Percentiles rank a stretch among this genome's conserved stretches.
phyloP scores from a whole-genome alignment of 2,329 filamentous ascomycete genomes.

The Arthrocladium fulminans region DNA sequence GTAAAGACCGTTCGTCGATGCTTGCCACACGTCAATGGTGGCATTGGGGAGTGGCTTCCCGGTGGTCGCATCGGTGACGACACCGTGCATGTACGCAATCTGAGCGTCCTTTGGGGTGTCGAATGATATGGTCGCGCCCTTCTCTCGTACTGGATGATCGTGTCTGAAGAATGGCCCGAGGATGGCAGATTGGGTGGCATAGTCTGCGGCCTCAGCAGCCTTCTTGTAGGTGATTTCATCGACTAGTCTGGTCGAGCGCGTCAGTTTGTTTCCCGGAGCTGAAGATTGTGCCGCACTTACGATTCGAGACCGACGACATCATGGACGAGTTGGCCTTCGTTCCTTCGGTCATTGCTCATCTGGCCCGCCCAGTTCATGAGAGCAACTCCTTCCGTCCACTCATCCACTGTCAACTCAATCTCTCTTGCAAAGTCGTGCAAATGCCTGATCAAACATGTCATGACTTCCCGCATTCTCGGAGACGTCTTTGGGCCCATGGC shows the following conservation, averaged over 20 bases:
- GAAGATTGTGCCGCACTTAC: slow-evolving; percentile 26
- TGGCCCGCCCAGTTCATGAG: slow-evolving; percentile 54
- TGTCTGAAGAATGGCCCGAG: slow-evolving; percentile 77
- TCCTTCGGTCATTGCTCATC: slow-evolving; percentile 54
- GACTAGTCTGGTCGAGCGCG: slow-evolving; percentile 44
- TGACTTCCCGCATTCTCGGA: slow-evolving; percentile 57
- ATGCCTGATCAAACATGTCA: slow-evolving; percentile 45
- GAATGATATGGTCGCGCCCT: slow-evolving; percentile 57
- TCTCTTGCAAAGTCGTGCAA: slow-evolving; percentile 53
- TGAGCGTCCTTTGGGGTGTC: slow-evolving; percentile 44
- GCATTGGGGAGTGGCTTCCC: slow-evolving; percentile 57
- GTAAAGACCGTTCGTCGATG: slow-evolving; percentile 61
- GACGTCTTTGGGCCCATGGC: slow-evolving; percentile 63
- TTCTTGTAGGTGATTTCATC: slow-evolving; percentile 71
- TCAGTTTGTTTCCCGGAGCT: slow-evolving; percentile 3
- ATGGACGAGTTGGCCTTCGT: slow-evolving; percentile 54
- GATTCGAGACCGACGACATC: slow-evolving; percentile 53
- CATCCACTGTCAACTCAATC: slow-evolving; percentile 49
- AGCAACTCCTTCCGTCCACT: slow-evolving; percentile 49
- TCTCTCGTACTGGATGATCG: slow-evolving; percentile 60
- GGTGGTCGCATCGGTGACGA: slow-evolving; percentile 48
- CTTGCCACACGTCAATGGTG: slow-evolving; percentile 70
- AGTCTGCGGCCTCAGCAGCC: slow-evolving; percentile 43
- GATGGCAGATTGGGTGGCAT: slow-evolving; percentile 65
- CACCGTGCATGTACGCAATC: slow-evolving; percentile 57